A percentile compares a stretch with the other conserved stretches of the same genome.
Evolutionary conservation across 2,329 filamentous ascomycete species (phyloP).

Genomic region (Raffaelea ambrosiae): DNA sequence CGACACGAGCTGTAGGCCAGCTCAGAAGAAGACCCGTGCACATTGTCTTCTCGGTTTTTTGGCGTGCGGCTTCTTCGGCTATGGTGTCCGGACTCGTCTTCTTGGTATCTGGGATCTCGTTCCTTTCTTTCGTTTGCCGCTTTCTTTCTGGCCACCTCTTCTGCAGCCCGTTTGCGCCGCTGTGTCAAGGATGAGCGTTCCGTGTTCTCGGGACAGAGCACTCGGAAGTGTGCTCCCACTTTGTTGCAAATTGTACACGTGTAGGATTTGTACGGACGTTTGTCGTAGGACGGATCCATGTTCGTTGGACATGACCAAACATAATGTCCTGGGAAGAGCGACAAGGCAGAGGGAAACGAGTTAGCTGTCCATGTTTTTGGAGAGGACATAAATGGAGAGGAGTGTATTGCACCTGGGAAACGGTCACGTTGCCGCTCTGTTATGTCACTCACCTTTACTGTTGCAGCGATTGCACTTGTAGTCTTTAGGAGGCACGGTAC

Average conservation of each 20-base stretch:
- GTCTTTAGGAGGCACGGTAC: too few relatives aligned
- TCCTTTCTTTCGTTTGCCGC: not conserved
- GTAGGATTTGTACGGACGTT: conserved; percentile 20
- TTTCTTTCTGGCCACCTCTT: not conserved
- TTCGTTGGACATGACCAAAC: conserved; percentile 32
- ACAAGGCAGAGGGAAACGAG: too few relatives aligned
- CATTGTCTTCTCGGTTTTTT: too few relatives aligned
- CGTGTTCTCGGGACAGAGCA: conserved; percentile 27
- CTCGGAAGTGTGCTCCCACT: conserved; percentile 24
- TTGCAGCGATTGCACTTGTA: too few relatives aligned
- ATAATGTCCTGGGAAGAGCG: conserved; percentile 24
- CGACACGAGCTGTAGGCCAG: too few relatives aligned
- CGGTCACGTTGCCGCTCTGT: too few relatives aligned
- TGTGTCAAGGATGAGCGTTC: conserved; percentile 23
- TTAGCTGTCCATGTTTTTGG: not conserved
- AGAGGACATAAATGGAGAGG: too few relatives aligned
- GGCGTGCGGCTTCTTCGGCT: too few relatives aligned
- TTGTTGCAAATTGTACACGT: conserved; percentile 24
- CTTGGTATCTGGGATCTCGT: not conserved
- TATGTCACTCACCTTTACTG: too few relatives aligned
- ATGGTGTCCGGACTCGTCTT: too few relatives aligned
- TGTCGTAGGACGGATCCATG: conserved; percentile 28
- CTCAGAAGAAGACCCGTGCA: too few relatives aligned
- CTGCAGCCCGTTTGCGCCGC: conserved; percentile 16
- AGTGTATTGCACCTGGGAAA: too few relatives aligned